Evolutionary conservation across 331 rosid species (phyloP).

Genomic region (Rhamnella rubrinervis): DNA sequence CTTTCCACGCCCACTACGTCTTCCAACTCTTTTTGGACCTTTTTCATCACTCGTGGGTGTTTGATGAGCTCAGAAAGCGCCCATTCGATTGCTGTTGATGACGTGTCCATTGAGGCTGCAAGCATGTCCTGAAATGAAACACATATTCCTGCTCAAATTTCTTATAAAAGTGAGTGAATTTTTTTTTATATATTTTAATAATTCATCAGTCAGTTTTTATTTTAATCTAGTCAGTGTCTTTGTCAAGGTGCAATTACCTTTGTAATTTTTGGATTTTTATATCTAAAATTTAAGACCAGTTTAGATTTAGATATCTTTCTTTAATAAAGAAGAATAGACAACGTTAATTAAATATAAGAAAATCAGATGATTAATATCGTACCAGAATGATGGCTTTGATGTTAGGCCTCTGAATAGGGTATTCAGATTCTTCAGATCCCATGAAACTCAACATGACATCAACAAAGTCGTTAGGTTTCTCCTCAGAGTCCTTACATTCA

Average conservation of each 20-base stretch:
- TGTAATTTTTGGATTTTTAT: too few species aligned
- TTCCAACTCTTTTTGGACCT: constrained; percentile 48
- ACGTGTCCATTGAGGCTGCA: constrained; percentile 42
- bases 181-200: too few species aligned
- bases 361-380: background rate
- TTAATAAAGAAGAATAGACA: background rate
- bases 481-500: background rate
- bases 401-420: constrained; percentile 36
- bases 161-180: background rate
- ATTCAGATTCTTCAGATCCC: constrained; percentile 43
- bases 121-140: constrained; percentile 48
- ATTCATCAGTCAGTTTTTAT: too few species aligned
- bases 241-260: too few species aligned
- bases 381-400: constrained; percentile 46
- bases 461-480: constrained; percentile 47
- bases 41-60: constrained; percentile 55
- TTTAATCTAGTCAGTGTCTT: too few species aligned
- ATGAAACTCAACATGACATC: constrained; percentile 55
- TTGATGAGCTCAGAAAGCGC: constrained; percentile 41
- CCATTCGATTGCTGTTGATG: constrained; percentile 53
- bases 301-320: too few species aligned
- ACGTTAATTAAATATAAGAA: constrained; percentile 1
- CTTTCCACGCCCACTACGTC: constrained; percentile 46
- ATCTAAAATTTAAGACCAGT: too few species aligned
- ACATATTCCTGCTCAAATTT: background rate